A percentile compares a stretch with the other conserved stretches of the same genome.
Evolutionary conservation across 1,284 basidiomycete genomes (phyloP).

Genomic region (Melampsora abietis-canadensis): DNA sequence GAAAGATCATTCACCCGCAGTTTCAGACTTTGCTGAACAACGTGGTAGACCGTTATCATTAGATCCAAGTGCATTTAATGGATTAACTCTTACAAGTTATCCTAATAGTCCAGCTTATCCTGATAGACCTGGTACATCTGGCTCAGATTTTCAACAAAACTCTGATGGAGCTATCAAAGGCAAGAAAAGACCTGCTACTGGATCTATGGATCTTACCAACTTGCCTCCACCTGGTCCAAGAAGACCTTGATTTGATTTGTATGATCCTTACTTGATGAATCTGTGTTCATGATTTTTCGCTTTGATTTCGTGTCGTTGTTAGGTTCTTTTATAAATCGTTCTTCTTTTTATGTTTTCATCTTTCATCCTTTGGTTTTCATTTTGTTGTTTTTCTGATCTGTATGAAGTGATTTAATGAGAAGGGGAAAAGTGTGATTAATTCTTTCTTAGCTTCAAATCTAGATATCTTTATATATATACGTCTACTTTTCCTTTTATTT

Average conservation of each 20-base stretch:
- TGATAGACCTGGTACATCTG: not conserved
- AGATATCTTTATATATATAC: too few relatives aligned
- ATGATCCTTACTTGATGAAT: not conserved
- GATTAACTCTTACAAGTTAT: slow-evolving; percentile 24
- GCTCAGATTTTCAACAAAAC: not conserved
- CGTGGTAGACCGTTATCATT: slow-evolving; percentile 16
- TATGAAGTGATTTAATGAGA: too few relatives aligned
- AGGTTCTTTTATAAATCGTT: too few relatives aligned
- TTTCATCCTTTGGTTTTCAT: too few relatives aligned
- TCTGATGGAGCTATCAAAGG: slow-evolving; percentile 2
- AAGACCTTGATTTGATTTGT: not conserved
- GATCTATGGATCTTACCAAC: slow-evolving; percentile 21
- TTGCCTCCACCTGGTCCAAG: not conserved
- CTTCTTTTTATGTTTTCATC: too few relatives aligned
- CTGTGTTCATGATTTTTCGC: not conserved
- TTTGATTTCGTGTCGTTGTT: not conserved
- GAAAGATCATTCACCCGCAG: slow-evolving; percentile 10
- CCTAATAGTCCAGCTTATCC: slow-evolving; percentile 31
- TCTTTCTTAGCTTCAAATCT: too few relatives aligned
- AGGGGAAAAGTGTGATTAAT: too few relatives aligned
- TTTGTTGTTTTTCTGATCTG: too few relatives aligned
- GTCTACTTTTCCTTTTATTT: too few relatives aligned
- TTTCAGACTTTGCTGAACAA: slow-evolving; percentile 22
- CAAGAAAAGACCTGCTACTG: slow-evolving; percentile 32
- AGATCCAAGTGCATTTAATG: slow-evolving; percentile 18